Evolutionary conservation across 140 eudicot species (phyloP).

Genomic region (Flaveria floridana): DNA sequence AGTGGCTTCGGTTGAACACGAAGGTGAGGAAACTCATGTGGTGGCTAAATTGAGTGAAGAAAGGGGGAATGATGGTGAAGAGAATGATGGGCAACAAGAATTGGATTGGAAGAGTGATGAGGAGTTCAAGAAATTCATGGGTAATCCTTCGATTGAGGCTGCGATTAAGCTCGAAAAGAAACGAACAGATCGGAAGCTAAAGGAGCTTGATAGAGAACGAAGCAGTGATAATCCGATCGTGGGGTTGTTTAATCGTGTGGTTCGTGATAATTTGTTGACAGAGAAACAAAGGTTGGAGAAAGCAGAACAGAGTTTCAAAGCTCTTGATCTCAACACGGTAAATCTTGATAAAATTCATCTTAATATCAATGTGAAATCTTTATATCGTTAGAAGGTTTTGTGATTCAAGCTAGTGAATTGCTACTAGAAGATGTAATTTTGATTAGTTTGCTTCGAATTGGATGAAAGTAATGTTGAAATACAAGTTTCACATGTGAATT

Average conservation of each 20-base stretch:
- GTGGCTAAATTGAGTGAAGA: constrained; percentile 23
- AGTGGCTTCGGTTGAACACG: constrained; percentile 36
- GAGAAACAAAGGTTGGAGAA: constrained; percentile 82
- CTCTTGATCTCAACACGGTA: constrained; percentile 99
- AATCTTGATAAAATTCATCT: constrained; percentile 4
- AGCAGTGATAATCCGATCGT: constrained; percentile 51
- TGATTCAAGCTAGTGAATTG: not conserved
- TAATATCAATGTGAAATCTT: not conserved
- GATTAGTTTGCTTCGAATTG: not conserved
- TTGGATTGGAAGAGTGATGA: constrained; percentile 88
- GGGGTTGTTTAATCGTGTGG: constrained; percentile 48
- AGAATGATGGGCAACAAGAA: constrained; percentile 53
- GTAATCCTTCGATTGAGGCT: constrained; percentile 93
- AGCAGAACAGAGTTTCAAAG: constrained; percentile 80
- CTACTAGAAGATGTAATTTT: not conserved
- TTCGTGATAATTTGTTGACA: constrained; percentile 56
- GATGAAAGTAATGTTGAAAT: not conserved
- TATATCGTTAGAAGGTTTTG: not conserved
- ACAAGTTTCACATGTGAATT: constrained; percentile 2
- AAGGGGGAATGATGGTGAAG: constrained; percentile 20
- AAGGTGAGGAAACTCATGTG: constrained; percentile 35
- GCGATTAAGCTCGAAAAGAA: constrained; percentile 98
- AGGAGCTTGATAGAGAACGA: constrained; percentile 66
- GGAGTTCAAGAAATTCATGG: constrained; percentile 97
- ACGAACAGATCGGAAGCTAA: constrained; percentile 82